Evolutionary conservation across 495 filamentous ascomycete species (phyloP).

Genomic region (Hypoxylon intermedium): DNA sequence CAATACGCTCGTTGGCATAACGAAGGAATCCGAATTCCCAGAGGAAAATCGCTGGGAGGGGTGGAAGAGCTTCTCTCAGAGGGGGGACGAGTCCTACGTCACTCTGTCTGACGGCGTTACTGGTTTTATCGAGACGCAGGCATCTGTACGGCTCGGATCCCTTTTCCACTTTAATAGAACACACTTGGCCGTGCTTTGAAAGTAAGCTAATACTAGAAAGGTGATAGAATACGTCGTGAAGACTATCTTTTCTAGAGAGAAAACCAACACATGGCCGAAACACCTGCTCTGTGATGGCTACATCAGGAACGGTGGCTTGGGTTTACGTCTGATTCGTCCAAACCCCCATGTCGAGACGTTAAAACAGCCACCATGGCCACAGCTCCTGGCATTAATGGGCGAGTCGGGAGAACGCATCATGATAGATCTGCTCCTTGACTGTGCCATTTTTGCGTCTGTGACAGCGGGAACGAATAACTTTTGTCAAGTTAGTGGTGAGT

Average conservation of each 20-base stretch:
- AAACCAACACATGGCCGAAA: slow-evolving; percentile 59
- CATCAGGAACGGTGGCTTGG: slow-evolving; percentile 48
- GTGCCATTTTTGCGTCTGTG: slow-evolving; percentile 75
- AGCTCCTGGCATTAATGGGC: slow-evolving; percentile 73
- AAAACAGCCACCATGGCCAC: slow-evolving; percentile 75
- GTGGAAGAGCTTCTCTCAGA: slow-evolving; percentile 74
- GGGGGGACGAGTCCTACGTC: slow-evolving; percentile 56
- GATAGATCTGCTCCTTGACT: slow-evolving; percentile 78
- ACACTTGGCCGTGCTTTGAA: not conserved
- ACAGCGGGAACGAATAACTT: slow-evolving; percentile 65
- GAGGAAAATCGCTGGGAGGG: slow-evolving; percentile 59
- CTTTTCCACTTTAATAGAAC: slow-evolving; percentile 11
- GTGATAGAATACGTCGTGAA: slow-evolving; percentile 85
- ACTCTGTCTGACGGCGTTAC: slow-evolving; percentile 57
- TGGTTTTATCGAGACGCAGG: slow-evolving; percentile 47
- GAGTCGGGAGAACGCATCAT: slow-evolving; percentile 82
- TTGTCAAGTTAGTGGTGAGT: slow-evolving; percentile 79
- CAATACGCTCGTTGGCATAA: slow-evolving; percentile 68
- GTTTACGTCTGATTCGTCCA: slow-evolving; percentile 63
- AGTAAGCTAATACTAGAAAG: slow-evolving; percentile 55
- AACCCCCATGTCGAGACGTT: slow-evolving; percentile 75
- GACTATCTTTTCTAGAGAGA: slow-evolving; percentile 70
- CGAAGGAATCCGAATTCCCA: slow-evolving; percentile 41
- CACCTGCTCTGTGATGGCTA: slow-evolving; percentile 85
- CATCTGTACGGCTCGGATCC: slow-evolving; percentile 33